A percentile compares a stretch with the other conserved stretches of the same genome.
These are phyloP conservation scores for Amylocystis lapponica DNA, from an alignment of 768 basidiomycete genomes.

Conservation along the genomic window DNA sequence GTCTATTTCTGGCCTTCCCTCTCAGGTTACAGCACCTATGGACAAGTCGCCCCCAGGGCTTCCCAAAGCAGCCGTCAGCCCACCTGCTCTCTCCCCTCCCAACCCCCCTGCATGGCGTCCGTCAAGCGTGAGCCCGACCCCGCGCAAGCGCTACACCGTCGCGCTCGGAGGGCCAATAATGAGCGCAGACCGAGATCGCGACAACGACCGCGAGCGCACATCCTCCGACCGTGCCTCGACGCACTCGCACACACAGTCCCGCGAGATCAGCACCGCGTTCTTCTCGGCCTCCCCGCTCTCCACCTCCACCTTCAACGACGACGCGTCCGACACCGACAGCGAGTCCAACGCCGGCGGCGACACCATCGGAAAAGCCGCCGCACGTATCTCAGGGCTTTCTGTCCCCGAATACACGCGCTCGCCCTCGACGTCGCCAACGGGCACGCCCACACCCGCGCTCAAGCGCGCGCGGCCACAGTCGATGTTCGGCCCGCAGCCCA, in stretches of 20 bases:
- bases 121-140: slow-evolving; percentile 58
- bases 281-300: slow-evolving; percentile 35
- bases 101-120: slow-evolving; percentile 35
- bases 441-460: slow-evolving; percentile 18
- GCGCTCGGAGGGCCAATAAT: slow-evolving; percentile 74
- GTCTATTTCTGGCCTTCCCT: slow-evolving; percentile 45
- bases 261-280: slow-evolving; percentile 35
- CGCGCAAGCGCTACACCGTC: slow-evolving; percentile 79
- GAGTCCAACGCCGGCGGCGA: slow-evolving; percentile 41
- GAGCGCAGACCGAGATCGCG: slow-evolving; percentile 18
- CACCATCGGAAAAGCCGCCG: slow-evolving; percentile 53
- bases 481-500: slow-evolving; percentile 35
- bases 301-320: slow-evolving; percentile 15
- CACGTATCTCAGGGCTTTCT: slow-evolving; percentile 23
- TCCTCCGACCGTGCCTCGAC: too few species aligned
- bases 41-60: slow-evolving; percentile 18
- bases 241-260: slow-evolving; percentile 18
- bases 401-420: slow-evolving; percentile 12
- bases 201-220: slow-evolving; percentile 24
- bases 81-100: slow-evolving; percentile 36
- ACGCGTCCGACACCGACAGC: slow-evolving; percentile 28
- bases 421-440: slow-evolving; percentile 19
- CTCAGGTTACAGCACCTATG: slow-evolving; percentile 9
- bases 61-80: slow-evolving; percentile 14
- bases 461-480: slow-evolving; percentile 49